phyloP scores from a whole-genome alignment of 805 yeast species.

The Pichia eremophila region DNA sequence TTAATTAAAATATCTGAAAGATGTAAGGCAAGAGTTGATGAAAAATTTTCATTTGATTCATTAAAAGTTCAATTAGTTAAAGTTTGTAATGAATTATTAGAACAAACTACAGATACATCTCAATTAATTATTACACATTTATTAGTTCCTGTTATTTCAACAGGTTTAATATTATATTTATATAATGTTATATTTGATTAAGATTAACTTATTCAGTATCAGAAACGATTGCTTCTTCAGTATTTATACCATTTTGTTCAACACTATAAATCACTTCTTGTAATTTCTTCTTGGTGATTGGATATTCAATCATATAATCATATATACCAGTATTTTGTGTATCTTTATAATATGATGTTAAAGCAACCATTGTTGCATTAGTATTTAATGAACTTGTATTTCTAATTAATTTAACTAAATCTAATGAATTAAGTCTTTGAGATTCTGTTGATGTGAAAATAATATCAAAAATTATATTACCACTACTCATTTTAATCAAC shows the following conservation, averaged over 20 bases:
- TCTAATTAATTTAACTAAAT: conserved; percentile 66
- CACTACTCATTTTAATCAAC: conserved; percentile 68
- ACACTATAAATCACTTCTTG: conserved; percentile 21
- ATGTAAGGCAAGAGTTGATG: conserved; percentile 29
- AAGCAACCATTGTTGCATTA: conserved; percentile 65
- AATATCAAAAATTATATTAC: conserved; percentile 75
- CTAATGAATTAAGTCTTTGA: conserved; percentile 60
- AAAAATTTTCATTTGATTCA: conserved; percentile 35
- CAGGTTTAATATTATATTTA: not conserved
- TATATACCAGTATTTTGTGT: conserved; percentile 47
- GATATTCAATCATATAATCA: conserved; percentile 68
- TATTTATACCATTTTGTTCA: conserved; percentile 12
- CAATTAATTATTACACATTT: not conserved
- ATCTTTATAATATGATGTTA: conserved; percentile 64
- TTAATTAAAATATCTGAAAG: conserved; percentile 5
- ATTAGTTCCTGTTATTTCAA: not conserved
- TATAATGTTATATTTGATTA: not conserved
- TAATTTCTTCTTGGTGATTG: conserved; percentile 34
- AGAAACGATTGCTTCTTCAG: conserved; percentile 26
- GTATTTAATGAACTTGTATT: conserved; percentile 73
- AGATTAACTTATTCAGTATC: conserved; percentile 21
- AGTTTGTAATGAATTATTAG: conserved; percentile 8
- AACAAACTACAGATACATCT: not conserved
- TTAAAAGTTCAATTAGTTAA: conserved; percentile 26
- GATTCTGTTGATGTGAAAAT: conserved; percentile 68